These are phyloP conservation scores for Punica granatum DNA, from an alignment of 345 rosid species.

Conservation along the genomic window DNA sequence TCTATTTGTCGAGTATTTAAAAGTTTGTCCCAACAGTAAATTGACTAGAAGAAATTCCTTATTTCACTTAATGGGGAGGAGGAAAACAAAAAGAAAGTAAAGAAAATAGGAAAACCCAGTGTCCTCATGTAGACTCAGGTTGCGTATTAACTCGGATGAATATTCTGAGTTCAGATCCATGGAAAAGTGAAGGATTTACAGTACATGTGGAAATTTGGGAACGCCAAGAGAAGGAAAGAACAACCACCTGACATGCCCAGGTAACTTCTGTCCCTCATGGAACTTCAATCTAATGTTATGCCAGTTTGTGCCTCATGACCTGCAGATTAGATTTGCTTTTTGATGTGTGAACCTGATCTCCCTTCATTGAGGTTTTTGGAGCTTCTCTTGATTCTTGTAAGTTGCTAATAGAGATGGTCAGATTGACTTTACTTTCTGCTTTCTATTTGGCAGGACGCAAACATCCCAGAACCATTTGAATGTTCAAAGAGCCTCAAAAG, in stretches of 20 bases:
- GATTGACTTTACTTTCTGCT: background rate
- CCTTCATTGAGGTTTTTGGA: background rate
- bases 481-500: constrained; percentile 31
- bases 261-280: constrained; percentile 23
- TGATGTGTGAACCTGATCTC: background rate
- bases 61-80: too few relatives aligned
- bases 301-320: background rate
- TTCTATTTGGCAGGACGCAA: constrained; percentile 39
- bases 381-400: background rate
- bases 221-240: constrained; percentile 41
- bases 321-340: background rate
- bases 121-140: background rate
- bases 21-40: background rate
- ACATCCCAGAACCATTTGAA: constrained; percentile 36
- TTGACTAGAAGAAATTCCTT: background rate
- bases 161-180: constrained; percentile 42
- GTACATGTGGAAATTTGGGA: constrained; percentile 42
- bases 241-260: constrained; percentile 41
- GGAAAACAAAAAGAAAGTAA: too few relatives aligned
- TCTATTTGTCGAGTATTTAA: background rate
- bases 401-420: background rate
- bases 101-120: too few relatives aligned
- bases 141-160: background rate
- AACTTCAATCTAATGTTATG: background rate
- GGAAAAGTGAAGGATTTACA: constrained; percentile 59